Evolutionary conservation across 306 rosid species (phyloP).

Genomic region (Lathyrus oleraceus): DNA sequence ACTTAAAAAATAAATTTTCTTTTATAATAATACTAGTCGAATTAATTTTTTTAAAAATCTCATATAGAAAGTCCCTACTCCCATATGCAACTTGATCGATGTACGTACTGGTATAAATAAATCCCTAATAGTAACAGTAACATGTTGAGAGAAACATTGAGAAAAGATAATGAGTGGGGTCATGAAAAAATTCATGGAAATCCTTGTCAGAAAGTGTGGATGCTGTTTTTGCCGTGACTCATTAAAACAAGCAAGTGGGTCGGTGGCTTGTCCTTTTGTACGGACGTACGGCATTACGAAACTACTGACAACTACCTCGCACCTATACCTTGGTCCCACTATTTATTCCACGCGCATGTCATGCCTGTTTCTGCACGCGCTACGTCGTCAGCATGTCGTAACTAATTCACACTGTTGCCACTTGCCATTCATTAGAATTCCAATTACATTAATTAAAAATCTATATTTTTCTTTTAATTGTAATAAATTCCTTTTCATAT

Average conservation of each 20-base stretch:
- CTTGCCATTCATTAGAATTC: neutral
- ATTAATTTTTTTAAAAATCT: no score
- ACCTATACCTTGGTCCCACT: slow-evolving; percentile 9
- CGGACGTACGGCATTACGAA: slow-evolving; percentile 41
- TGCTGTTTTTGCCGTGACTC: slow-evolving; percentile 31
- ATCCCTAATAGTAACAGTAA: no score
- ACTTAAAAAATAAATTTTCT: no score
- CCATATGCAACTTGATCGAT: no score
- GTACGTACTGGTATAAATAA: no score
- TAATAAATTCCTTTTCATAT: no score
- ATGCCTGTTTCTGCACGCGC: neutral
- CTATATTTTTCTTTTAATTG: neutral
- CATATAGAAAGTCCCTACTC: no score
- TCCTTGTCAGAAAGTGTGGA: slow-evolving; percentile 38
- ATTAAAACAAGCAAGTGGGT: slow-evolving; percentile 40
- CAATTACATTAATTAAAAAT: neutral
- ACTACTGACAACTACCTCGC: slow-evolving; percentile 29
- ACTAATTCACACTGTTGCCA: neutral
- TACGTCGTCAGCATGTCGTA: neutral
- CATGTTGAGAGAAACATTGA: neutral
- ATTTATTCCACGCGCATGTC: neutral
- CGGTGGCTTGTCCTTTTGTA: slow-evolving; percentile 50
- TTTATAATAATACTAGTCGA: no score
- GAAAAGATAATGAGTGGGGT: neutral
- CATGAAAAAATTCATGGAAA: slow-evolving; percentile 28